Percentiles rank a stretch among this genome's conserved stretches.
Conservation (phyloP, 179 eudicot genomes). For the Silene coronaria region DNA sequence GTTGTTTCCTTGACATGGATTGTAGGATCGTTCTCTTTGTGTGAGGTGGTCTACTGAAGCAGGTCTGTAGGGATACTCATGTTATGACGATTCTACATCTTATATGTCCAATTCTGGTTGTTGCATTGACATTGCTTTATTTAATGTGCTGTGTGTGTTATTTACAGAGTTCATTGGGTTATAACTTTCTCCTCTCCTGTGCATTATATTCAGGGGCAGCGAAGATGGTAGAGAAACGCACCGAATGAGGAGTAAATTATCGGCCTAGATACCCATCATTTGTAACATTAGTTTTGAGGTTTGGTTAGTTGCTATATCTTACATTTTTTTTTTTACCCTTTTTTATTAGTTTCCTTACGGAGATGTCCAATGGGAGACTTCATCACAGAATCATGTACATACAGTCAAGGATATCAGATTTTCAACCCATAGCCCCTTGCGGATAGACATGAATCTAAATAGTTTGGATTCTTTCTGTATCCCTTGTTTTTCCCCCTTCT, state of each 20-base stretch:
- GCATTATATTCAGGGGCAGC: conserved; percentile 38
- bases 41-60: background rate
- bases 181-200: background rate
- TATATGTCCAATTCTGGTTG: background rate
- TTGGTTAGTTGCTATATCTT: conserved; percentile 28
- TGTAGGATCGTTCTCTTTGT: background rate
- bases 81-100: conserved; percentile 3
- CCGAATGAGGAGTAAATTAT: conserved; percentile 44
- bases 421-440: conserved; percentile 37
- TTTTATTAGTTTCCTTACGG: conserved; percentile 15
- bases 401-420: conserved; percentile 35
- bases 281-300: conserved; percentile 40
- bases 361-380: conserved; percentile 25
- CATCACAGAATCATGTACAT: conserved; percentile 50
- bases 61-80: background rate
- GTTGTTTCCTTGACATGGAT: background rate
- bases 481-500: background rate
- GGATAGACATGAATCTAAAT: conserved; percentile 15
- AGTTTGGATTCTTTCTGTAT: conserved; percentile 4
- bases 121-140: background rate
- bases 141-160: background rate
- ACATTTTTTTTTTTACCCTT: background rate
- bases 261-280: conserved; percentile 25
- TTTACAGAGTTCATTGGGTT: background rate
- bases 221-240: conserved; percentile 51